These are phyloP conservation scores for Alnus rubra DNA, from an alignment of 306 rosid genomes.

Conservation along the genomic window DNA sequence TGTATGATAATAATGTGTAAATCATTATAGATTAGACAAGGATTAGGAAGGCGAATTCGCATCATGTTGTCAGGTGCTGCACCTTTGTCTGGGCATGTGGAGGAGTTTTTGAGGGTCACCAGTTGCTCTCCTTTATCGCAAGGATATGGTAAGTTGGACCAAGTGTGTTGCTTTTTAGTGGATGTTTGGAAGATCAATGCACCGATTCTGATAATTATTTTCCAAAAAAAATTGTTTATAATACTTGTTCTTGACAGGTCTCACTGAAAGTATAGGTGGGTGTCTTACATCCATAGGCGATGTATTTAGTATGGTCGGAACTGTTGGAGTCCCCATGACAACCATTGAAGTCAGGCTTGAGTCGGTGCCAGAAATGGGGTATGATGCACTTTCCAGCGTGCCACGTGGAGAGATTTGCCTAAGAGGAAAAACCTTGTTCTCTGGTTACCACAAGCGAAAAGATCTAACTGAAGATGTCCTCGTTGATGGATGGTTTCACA, in stretches of 20 bases:
- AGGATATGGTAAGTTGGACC: slow-evolving; percentile 72
- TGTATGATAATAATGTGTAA: slow-evolving; percentile 10
- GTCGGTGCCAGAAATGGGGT: slow-evolving; percentile 67
- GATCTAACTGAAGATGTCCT: slow-evolving; percentile 79
- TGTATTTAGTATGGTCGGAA: slow-evolving; percentile 72
- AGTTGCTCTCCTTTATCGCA: slow-evolving; percentile 74
- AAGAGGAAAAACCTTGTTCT: slow-evolving; percentile 69
- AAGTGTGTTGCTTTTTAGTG: neutral
- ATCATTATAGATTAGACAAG: slow-evolving; percentile 63
- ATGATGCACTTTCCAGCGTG: slow-evolving; percentile 68
- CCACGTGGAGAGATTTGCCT: slow-evolving; percentile 89
- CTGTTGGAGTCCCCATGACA: slow-evolving; percentile 79
- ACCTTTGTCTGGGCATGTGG: slow-evolving; percentile 81
- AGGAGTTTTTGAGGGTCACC: slow-evolving; percentile 79
- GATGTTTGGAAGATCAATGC: neutral
- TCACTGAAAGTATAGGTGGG: slow-evolving; percentile 88
- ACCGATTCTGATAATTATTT: no score
- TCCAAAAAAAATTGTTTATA: neutral
- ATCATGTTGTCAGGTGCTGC: slow-evolving; percentile 84
- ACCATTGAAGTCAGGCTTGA: slow-evolving; percentile 91
- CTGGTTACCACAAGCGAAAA: slow-evolving; percentile 79
- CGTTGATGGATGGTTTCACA: slow-evolving; percentile 96
- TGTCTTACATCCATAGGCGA: slow-evolving; percentile 68
- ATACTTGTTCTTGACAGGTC: slow-evolving; percentile 47
- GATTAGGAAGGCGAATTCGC: slow-evolving; percentile 74